Evolutionary conservation across 345 rosid species (phyloP), one percentile per base, ranked within the genome.

Genomic region (Rhodamnia argentea): DNA sequence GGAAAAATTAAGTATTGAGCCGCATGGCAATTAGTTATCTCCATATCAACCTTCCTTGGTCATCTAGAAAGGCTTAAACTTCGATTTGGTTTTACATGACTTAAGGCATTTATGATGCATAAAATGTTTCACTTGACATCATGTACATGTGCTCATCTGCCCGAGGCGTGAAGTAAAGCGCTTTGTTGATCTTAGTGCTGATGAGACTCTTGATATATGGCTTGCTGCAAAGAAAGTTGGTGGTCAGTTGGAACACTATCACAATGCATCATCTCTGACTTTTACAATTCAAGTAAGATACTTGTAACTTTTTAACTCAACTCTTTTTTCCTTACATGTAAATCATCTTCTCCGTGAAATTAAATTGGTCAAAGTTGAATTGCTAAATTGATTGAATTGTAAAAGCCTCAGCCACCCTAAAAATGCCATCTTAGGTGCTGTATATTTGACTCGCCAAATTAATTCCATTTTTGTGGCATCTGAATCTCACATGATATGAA

Each of bases 131-230:
- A 9, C 86, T 87, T 85, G 84, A 87, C 83, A 26, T 81, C 14
- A 89, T 51, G 57, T 44, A 95, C 98, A 96, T 94, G 99, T 97
- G 84, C 98, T 97, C 85, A 94, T 95, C 84, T 93, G 96, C 87
- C 95, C 98, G 82, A 91, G 91, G 90, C 98, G 99, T 83, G 95
- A 94, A 90, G 99, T 92, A 82, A 91, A 94, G 87, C 97, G 98
- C 58, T 93, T 97, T 91, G 92, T 86, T 89, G 99, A 97, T 90
- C 99, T 96, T 83, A 96, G 95, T 85, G 92, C 90, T 84, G 95
- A 94, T 22, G 98, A 97, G 94, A 92, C 94, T 14, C 90, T 87
- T 78, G 99, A 97, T 90, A 74, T 97, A 7, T 97, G 99, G 99
- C 89, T 92, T 85, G 86, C 92, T 20, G 97, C 99, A 50, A 93